Conservation (phyloP, 129 eudicot species). For the Lactuca saligna region DNA sequence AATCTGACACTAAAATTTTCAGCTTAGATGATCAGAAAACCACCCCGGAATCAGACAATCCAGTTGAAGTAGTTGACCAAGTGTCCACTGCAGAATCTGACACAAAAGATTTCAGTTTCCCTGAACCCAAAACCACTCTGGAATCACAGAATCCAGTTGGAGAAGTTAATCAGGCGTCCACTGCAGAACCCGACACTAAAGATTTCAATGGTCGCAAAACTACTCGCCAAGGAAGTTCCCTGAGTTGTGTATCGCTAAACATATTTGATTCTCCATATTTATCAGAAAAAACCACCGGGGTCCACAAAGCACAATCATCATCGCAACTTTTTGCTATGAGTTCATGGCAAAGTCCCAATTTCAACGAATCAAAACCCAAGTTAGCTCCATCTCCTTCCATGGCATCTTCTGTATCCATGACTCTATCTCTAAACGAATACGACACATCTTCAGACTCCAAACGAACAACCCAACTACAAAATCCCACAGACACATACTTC, state of each 20-base stretch:
- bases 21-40: neutral
- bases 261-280: conserved; percentile 53
- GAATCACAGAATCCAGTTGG: too few species aligned
- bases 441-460: conserved; percentile 53
- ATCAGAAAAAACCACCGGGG: conserved; percentile 59
- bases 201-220: conserved; percentile 44
- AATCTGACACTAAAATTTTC: too few species aligned
- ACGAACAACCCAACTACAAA: conserved; percentile 40
- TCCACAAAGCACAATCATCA: conserved; percentile 44
- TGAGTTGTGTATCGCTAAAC: conserved; percentile 51
- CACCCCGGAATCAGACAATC: conserved; percentile 30
- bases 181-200: conserved; percentile 31
- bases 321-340: conserved; percentile 61
- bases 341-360: conserved; percentile 49
- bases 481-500: conserved; percentile 45
- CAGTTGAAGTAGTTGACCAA: conserved; percentile 34
- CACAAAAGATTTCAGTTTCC: conserved; percentile 32
- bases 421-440: conserved; percentile 43
- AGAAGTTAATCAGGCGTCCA: neutral
- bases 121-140: conserved; percentile 1
- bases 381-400: conserved; percentile 54
- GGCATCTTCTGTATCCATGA: conserved; percentile 52
- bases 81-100: conserved; percentile 31
- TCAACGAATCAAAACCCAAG: conserved; percentile 47
- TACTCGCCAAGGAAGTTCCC: conserved; percentile 47